These are phyloP conservation scores for Lobosporangium transversale DNA, from an alignment of 192 early-diverging fungal species.

Conservation along the genomic window DNA sequence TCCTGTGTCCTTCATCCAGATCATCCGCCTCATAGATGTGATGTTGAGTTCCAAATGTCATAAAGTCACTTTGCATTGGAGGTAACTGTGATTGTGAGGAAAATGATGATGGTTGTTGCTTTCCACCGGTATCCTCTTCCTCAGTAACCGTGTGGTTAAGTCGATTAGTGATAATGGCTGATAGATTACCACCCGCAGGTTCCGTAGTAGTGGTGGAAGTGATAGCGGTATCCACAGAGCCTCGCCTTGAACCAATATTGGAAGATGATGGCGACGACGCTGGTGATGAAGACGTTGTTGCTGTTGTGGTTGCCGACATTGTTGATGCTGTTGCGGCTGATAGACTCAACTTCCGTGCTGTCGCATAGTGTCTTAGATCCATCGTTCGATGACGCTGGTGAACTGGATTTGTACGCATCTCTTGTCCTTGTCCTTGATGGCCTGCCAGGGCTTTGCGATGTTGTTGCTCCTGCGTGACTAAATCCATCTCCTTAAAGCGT, in stretches of 20 bases:
- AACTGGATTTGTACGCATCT: slow-evolving; percentile 39
- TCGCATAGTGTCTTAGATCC: slow-evolving; percentile 39
- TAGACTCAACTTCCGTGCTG: too few species aligned
- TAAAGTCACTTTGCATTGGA: slow-evolving; percentile 5
- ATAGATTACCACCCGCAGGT: not conserved
- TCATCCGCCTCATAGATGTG: slow-evolving; percentile 30
- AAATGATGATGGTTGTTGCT: not conserved
- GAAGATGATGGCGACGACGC: slow-evolving; percentile 24
- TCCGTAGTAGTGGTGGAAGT: not conserved
- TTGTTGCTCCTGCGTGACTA: slow-evolving; percentile 21
- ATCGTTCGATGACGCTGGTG: slow-evolving; percentile 36
- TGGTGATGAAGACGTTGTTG: too few species aligned
- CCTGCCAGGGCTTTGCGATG: not conserved
- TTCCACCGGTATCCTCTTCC: slow-evolving; percentile 3
- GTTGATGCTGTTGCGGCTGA: too few species aligned
- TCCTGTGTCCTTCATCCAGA: not conserved
- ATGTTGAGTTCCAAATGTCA: slow-evolving; percentile 31
- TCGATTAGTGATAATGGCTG: not conserved
- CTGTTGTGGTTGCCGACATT: too few species aligned
- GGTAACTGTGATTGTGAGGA: not conserved
- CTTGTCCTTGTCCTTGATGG: slow-evolving; percentile 24
- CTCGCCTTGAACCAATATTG: slow-evolving; percentile 22
- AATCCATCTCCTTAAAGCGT: slow-evolving; percentile 51
- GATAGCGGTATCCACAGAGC: slow-evolving; percentile 12
- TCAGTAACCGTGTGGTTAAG: slow-evolving; percentile 1